These are phyloP conservation scores for Gossypium raimondii DNA, from an alignment of 345 rosid genomes.

Conservation along the genomic window DNA sequence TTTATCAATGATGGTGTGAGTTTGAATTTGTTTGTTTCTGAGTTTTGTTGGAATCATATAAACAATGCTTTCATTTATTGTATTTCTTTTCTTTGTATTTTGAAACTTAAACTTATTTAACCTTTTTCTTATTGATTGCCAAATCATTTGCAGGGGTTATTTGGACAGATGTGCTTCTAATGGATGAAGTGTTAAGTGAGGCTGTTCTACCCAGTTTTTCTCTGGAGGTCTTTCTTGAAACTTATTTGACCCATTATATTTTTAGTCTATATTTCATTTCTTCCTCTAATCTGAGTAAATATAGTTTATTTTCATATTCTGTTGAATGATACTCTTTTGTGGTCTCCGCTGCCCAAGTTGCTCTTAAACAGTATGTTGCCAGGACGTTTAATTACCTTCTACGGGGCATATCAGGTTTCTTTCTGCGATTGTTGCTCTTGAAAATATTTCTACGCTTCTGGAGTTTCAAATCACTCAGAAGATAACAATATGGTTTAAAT, in stretches of 20 bases:
- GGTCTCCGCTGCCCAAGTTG: slow-evolving; percentile 63
- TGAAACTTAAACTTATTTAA: slow-evolving; percentile 15
- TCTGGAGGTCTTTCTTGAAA: slow-evolving; percentile 48
- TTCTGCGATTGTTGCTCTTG: slow-evolving; percentile 5
- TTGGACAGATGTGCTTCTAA: slow-evolving; percentile 78
- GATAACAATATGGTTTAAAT: neutral
- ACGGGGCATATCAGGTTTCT: slow-evolving; percentile 74
- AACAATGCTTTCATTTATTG: neutral
- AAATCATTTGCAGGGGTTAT: slow-evolving; percentile 50
- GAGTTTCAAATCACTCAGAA: slow-evolving; percentile 7
- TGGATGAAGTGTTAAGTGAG: slow-evolving; percentile 78
- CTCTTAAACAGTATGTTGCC: slow-evolving; percentile 62
- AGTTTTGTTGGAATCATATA: neutral
- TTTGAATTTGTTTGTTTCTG: slow-evolving; percentile 3
- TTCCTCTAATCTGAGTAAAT: neutral
- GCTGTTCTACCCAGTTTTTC: slow-evolving; percentile 67
- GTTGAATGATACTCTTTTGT: slow-evolving; percentile 24
- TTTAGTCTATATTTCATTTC: slow-evolving; percentile 4
- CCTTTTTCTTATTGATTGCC: slow-evolving; percentile 21
- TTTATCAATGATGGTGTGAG: neutral
- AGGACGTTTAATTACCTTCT: slow-evolving; percentile 61
- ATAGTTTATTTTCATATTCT: neutral
- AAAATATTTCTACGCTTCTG: neutral
- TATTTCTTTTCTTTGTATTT: slow-evolving; percentile 11
- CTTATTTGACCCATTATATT: slow-evolving; percentile 9